phyloP scores from a whole-genome alignment of 2,329 filamentous ascomycete species.

The Exophiala alcalophila region DNA sequence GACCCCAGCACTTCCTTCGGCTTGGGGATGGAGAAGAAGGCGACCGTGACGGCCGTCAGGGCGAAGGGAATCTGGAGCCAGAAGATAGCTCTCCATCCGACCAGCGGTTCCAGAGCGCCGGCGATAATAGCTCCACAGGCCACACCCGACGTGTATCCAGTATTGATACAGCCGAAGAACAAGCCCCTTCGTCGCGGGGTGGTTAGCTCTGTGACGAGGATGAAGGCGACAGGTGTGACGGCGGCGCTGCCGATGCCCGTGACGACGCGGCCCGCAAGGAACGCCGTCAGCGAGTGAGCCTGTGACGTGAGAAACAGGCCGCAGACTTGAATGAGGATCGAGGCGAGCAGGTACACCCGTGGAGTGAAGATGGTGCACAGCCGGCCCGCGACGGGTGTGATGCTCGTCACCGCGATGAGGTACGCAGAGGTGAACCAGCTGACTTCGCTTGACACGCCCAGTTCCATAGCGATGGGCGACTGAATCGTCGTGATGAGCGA shows the following conservation, averaged over 20 bases:
- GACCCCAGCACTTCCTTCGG: constrained; percentile 33
- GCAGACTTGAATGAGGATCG: constrained; percentile 57
- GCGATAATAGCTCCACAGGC: constrained; percentile 69
- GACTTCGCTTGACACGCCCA: constrained; percentile 68
- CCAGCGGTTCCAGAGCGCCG: constrained; percentile 59
- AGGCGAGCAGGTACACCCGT: constrained; percentile 60
- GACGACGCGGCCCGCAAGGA: constrained; percentile 66
- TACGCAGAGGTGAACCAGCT: constrained; percentile 82
- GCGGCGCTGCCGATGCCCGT: constrained; percentile 69
- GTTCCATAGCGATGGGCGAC: constrained; percentile 69
- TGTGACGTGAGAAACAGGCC: constrained; percentile 65
- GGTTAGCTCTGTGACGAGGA: constrained; percentile 72
- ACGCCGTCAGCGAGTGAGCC: constrained; percentile 58
- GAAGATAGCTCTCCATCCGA: constrained; percentile 75
- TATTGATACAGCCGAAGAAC: constrained; percentile 71
- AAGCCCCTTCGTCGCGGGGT: constrained; percentile 66
- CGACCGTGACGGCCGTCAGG: constrained; percentile 58
- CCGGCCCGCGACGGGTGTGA: constrained; percentile 68
- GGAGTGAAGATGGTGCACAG: constrained; percentile 69
- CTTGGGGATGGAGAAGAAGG: constrained; percentile 66
- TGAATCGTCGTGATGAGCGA: constrained; percentile 79
- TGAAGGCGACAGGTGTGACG: constrained; percentile 69
- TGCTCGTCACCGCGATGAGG: constrained; percentile 59
- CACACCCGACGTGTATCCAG: constrained; percentile 68
- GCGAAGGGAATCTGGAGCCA: constrained; percentile 66